Base-by-base conservation (phyloP, 139 green algal species). In the Deuterostichococcus epilithicus region DNA sequence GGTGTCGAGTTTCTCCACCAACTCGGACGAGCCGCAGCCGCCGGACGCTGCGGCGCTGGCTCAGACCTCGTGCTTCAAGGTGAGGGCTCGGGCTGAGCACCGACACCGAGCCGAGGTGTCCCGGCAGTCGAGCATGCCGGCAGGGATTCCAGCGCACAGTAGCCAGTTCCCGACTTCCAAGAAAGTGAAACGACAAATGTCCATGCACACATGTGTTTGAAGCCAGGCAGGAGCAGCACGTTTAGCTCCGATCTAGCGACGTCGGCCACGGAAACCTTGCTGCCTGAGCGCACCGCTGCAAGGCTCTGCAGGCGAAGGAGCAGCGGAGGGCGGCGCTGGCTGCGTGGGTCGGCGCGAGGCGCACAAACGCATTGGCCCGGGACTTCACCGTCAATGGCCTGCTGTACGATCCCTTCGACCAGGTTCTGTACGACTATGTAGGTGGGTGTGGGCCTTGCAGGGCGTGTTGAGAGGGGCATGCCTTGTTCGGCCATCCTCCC, bases 341-440 rank as follows among this genome's bases (percentile, higher is more conserved):
- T 2, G n/a, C n/a, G 78, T 3, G 88, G 84, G 81, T 63, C 75
- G 28, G 60, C 26, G 83, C 85, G 20, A 76, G 85, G 38, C 38
- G 76, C 0, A 47, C 74, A 20, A 92, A 94, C 70, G 86, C 88
- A 2, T 25, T 65, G 2, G 59, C 30, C 28, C 79, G 91, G 0
- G 90, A 94, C 81, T 95, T 95, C 81, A 91, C 88, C 0, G 78
- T 89, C 23, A 95, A 95, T 59, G 86, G 73, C 4, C 67, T 95
- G 74, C 75, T 93, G 69, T 94, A 92, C 72, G 90, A 94, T 23
- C 85, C 87, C 3, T 91, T 91, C 68, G 78, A 72, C 10, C 74
- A 79, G 3, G 10, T 90, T 37, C 42, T 95, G 45, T 92, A 84
- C 39, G 91, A 95, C 74, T 91, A 87, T 52, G 75, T 84, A 26